A percentile compares a stretch with the other conserved stretches of the same genome.
Conservation (phyloP, 2,329 filamentous ascomycete species). For the Sclerotinia glacialis region DNA sequence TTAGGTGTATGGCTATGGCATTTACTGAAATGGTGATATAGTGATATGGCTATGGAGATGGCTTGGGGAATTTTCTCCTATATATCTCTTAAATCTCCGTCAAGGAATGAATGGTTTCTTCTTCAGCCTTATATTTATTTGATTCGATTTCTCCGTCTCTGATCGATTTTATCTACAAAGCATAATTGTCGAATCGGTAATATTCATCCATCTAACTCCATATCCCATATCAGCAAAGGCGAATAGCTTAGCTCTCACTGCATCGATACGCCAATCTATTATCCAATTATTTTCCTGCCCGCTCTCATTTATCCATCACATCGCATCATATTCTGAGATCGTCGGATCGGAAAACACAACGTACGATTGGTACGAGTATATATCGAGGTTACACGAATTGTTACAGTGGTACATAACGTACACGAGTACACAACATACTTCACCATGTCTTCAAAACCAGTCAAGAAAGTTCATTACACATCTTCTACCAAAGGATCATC, state of each 20-base stretch:
- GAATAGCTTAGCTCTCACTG: constrained; percentile 10
- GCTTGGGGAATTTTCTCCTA: constrained; percentile 7
- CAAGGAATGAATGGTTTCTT: constrained; percentile 13
- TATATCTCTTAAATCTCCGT: constrained; percentile 6
- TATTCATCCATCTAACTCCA: background rate
- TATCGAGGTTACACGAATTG: background rate
- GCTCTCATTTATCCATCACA: constrained; percentile 9
- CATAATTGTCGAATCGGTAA: constrained; percentile 2
- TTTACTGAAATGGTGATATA: no score
- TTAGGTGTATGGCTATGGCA: background rate
- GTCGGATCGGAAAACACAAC: constrained; percentile 11
- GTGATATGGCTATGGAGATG: background rate
- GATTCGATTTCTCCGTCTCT: background rate
- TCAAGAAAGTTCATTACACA: constrained; percentile 21
- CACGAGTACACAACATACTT: background rate
- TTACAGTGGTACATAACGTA: constrained; percentile 13
- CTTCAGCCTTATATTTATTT: constrained; percentile 19
- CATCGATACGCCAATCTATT: background rate
- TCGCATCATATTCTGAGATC: background rate
- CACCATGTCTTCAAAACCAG: constrained; percentile 16
- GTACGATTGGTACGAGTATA: constrained; percentile 11
- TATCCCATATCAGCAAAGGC: background rate
- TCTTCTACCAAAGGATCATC: constrained; percentile 19
- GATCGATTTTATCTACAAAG: constrained; percentile 6
- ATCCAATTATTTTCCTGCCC: constrained; percentile 3